Conservation (phyloP, 192 early-diverging fungal genomes). For the Lobosporangium transversale region DNA sequence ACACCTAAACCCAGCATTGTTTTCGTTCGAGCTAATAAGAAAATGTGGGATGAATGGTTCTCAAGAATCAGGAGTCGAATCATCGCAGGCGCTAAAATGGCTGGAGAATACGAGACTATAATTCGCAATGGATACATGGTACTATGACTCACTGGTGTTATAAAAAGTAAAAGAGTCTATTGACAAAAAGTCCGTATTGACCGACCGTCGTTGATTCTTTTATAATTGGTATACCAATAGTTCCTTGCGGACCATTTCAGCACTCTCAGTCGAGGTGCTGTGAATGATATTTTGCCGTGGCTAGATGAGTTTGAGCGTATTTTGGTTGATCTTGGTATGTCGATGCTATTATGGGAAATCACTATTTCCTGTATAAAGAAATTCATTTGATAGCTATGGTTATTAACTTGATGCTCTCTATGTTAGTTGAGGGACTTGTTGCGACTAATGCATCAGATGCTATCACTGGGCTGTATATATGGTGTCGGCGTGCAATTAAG, state of each 20-base stretch:
- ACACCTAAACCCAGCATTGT: conserved; percentile 69
- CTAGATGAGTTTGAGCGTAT: conserved; percentile 53
- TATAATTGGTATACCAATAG: conserved; percentile 14
- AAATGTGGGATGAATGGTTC: conserved; percentile 85
- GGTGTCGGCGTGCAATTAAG: conserved; percentile 49
- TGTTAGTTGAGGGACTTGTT: conserved; percentile 34
- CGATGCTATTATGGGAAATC: neutral
- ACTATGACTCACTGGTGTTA: too few relatives aligned
- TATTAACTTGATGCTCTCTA: too few relatives aligned
- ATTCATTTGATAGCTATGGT: too few relatives aligned
- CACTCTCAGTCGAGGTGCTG: conserved; percentile 41
- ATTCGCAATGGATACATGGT: conserved; percentile 54
- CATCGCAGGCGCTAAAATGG: conserved; percentile 60
- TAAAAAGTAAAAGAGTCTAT: too few relatives aligned
- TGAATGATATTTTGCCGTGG: conserved; percentile 40
- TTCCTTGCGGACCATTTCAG: conserved; percentile 39
- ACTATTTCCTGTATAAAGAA: neutral
- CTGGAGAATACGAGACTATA: conserved; percentile 54
- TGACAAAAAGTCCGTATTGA: too few relatives aligned
- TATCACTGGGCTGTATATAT: conserved; percentile 53
- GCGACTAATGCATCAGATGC: conserved; percentile 34
- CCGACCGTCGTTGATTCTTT: neutral
- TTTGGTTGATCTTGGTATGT: conserved; percentile 51
- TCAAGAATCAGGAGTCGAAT: conserved; percentile 63
- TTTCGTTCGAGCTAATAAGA: conserved; percentile 79